Evolutionary conservation across 139 green algal species (phyloP), one percentile per base, ranked within the genome.

Genomic region (Pseudopediastrum boryanum): DNA sequence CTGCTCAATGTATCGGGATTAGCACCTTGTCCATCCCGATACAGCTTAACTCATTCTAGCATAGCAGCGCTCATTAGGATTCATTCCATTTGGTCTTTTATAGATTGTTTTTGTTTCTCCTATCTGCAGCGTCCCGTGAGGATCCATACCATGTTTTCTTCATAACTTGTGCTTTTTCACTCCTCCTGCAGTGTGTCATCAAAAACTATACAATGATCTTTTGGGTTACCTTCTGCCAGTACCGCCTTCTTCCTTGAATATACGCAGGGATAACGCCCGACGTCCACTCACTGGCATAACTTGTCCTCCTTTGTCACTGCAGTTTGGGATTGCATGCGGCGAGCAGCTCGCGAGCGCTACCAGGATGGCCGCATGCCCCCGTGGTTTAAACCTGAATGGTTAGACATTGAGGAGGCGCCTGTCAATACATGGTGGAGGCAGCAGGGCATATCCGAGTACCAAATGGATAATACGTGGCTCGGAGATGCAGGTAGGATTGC

Each of bases 321-420:
- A 89, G 85, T 88, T n/a, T 90, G 85, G 85, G 83, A 90, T 48
- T 39, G 65, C 35, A 90, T 90, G 80, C 82, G 85, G 8, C 23
- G 35, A 0, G 44, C 70, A 29, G 82, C 85, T 44, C 27, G 42
- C 23, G 36, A 69, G 35, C 79, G 83, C 1, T 85, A 85, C 39
- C n/a, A 77, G 43, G n/a, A 35, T 2, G 85, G 85, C 9, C 21
- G 79, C 41, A 87, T 90, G 82, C 85, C 85, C 4, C 27, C 33
- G 2, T 90, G 85, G 85, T 90, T 90, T 58, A 80, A 85, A 25
- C 71, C 70, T 6, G 58, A 64, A 16, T 88, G 83, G 85, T 62
- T 90, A 42, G 43, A 74, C 56, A 74, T 83, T 5, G 80, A 86
- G 44, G 85, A 90, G 63, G 82, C 80, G 1, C 85, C 85, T 3